Base-by-base conservation (phyloP, 441 rosid species). In the Macaranga tanarius region DNA sequence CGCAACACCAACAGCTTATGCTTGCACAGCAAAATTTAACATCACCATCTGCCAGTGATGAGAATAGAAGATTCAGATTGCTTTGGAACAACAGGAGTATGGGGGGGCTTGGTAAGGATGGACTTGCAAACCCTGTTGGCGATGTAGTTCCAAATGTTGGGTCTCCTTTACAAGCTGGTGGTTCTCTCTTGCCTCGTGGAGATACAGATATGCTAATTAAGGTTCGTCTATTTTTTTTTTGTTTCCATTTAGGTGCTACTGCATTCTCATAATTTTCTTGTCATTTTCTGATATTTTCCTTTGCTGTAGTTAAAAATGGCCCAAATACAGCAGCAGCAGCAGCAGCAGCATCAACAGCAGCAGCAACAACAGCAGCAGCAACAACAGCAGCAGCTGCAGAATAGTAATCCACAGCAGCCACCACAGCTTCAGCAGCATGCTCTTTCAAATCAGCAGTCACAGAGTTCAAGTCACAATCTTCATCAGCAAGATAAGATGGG, bases 1-100 rank as follows among this genome's bases (percentile, higher is more conserved):
- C 92, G 38, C 96, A 89, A 72, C 97, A 91, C 70, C 97, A 88
- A 72, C 98, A 89, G 73, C 91, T 87, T 75, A 77, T 91, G 90
- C 87, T 91, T 64, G 89, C 97, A 34, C 97, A 89, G 69, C 98
- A 89, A 77, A 91, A 73, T 77, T 62, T 89, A 75, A 86, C 92
- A 40, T 85, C 90, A 22, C 92, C 92, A 61, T 77, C 95, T 65
- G 88, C 77, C 62, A 84, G 79, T 81, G 97, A 92, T 54, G 99
- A 92, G 60, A 84, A 69, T 73, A 84, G 93, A 81, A 90, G 89
- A 79, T 67, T 88, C 76, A 88, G 88, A 83, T 87, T 86, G 95
- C 78, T 89, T 71, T 77, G 86, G 72, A 90, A 71, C 80, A 91
- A 70, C 79, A 82, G 87, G 47, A 86, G 72, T 78, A 78, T 90